Base-by-base conservation (phyloP, 1,284 basidiomycete species). In the Vanrija sp. region DNA sequence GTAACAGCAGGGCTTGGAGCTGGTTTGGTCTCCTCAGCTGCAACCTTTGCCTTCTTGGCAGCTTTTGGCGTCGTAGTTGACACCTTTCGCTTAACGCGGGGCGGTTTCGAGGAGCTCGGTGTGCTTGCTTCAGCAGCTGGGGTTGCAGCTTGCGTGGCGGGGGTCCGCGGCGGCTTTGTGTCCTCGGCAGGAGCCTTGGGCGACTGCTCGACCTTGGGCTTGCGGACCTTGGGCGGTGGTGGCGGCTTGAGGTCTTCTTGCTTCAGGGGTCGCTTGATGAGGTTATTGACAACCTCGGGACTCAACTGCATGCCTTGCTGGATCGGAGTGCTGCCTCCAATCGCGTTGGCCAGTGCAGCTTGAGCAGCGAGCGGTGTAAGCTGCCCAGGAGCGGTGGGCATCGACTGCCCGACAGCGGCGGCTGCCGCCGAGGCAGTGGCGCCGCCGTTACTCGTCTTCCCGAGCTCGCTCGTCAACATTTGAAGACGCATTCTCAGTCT, bases 221-320 rank as follows among this genome's bases (percentile, higher is more conserved):
- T 51, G 24, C 49, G 49, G n/a, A 37, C 45, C 43, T 55, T 56
- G 1, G 57, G 57, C 4, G 53, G 49, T 1, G 57, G 57, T 2
- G 57, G 57, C 0, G 57, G 57, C 39, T 59, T 59, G n/a, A 59
- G 49, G 45, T 59, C 57, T 39, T 59, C 57, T 46, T 56, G 57
- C 57, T 59, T 59, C 16, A 59, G 38, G 12, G 57, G 57, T 4
- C 57, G 51, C 57, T 59, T 59, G 38, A 59, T 59, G 38, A 59
- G 52, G 46, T 56, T 59, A 54, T 59, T 59, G 42, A 59, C 48
- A 24, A 53, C 43, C 45, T 59, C 57, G 35, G 57, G 57, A 49
- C 57, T 59, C n/a, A 59, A 45, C 31, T 31, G 31, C 31, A 56
- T 49, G 22, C 12, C 48, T 36, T 53, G 57, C 41, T 55, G 53